Evolutionary conservation across 306 rosid species (phyloP), one percentile per base, ranked within the genome.

Genomic region (Fagus crenata): DNA sequence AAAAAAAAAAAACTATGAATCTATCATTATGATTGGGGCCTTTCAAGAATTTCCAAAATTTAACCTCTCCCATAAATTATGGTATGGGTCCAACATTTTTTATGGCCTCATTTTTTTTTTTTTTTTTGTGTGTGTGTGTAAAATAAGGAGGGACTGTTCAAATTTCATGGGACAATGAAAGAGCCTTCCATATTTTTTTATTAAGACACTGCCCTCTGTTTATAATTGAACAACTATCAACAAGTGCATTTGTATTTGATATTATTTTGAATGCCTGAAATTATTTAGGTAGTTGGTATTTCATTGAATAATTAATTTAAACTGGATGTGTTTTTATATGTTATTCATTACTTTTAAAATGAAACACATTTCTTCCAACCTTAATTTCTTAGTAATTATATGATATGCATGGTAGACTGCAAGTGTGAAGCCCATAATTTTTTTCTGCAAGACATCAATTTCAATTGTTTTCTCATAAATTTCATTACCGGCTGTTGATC

Each of bases 401-500:
- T 31, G 40, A n/a, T 39, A 7, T 17, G 4, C 37, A 17, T 39
- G 6, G n/a, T 39, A 37, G 28, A 65, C 7, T 65, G 71, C 17
- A 63, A 7, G 32, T 6, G 14, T 37, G 46, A 22, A 65, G 31
- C 49, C 71, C 49, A 37, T 65, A 37, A 1, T 6, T 65, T 28
- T 65, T 39, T 12, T 39, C 71, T 0, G 6, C 46, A 65, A 15
- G n/a, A 39, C 40, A 65, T 65, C 71, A 39, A 17, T 39, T 65
- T 40, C 11, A 37, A 6, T 12, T 39, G 28, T 37, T 39, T 17
- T 31, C 40, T 65, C 43, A 31, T 65, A 12, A 43, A 39, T 61
- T 31, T 61, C 40, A 61, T 61, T 61, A 11, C 15, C 69, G 74
- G 58, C 39, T 59, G 60, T 51, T 63, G 18, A 40, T 32, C 49